These are phyloP conservation scores for Emydomyces testavorans DNA, from an alignment of 2,329 filamentous ascomycete genomes.

Conservation along the genomic window DNA sequence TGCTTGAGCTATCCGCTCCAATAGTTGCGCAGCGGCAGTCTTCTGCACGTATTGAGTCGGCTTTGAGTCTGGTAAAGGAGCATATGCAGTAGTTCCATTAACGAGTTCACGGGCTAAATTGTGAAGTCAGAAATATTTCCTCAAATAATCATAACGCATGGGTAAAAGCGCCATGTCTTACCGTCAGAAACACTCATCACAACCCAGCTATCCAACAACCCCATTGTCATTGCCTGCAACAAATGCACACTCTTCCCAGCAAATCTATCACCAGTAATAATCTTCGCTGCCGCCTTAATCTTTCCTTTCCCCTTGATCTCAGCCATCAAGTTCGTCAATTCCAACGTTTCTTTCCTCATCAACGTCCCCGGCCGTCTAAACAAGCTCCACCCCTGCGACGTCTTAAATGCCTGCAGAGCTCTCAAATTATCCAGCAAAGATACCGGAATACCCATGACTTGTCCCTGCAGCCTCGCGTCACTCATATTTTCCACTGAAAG, in stretches of 20 bases:
- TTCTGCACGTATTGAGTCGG: conserved; percentile 61
- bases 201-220: conserved; percentile 71
- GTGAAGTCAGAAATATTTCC: background rate
- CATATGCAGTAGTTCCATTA: conserved; percentile 70
- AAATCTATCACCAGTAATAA: conserved; percentile 61
- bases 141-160: background rate
- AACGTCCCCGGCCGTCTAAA: conserved; percentile 73
- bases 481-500: conserved; percentile 47
- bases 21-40: conserved; percentile 60
- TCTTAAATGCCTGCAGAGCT: conserved; percentile 80
- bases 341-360: conserved; percentile 64
- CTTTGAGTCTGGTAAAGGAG: conserved; percentile 48
- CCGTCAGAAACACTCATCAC: conserved; percentile 85
- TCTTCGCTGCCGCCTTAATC: conserved; percentile 32
- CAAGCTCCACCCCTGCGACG: conserved; percentile 73
- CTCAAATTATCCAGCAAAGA: conserved; percentile 66
- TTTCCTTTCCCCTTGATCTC: conserved; percentile 28
- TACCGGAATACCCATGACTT: conserved; percentile 58
- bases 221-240: conserved; percentile 72
- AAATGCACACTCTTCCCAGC: conserved; percentile 80
- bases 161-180: conserved; percentile 33
- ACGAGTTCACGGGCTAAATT: conserved; percentile 63
- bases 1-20: conserved; percentile 60
- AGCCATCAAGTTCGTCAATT: conserved; percentile 53
- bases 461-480: conserved; percentile 47